Base-by-base conservation (phyloP, 805 yeast genomes). In the Wickerhamiella brachini region DNA sequence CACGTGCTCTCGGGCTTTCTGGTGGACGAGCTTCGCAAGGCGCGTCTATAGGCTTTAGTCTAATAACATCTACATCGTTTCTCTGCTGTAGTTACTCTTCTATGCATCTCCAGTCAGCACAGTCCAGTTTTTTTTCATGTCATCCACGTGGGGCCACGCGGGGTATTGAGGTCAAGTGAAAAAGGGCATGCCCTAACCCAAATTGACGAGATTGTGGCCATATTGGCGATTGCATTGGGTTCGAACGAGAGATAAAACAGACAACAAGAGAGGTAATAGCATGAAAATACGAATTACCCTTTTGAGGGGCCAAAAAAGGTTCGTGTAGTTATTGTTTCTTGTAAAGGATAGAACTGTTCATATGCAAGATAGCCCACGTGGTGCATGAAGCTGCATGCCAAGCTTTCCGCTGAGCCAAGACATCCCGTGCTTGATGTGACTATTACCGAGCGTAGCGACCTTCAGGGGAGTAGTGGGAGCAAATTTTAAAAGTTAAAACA, bases 1-100 rank as follows among this genome's bases (percentile, higher is more conserved):
- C 65, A 74, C 48, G 69, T 71, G 21, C 66, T 75, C 38, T 63
- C 74, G 2, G 63, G 66, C 31, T 69, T 63, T 21, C 59, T 76
- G 37, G 66, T 61, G 18, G 65, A 68, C 24, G 60, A 63, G 9
- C 55, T 62, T 20, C 34, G 20, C 17, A 51, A 51, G 34, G 38
- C 37, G 10, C 42, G 21, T 38, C 42, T 38, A 10, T 38, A 38
- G 42, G 9, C 20, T 10, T 29, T 29, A 29, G 8, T 29, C 34
- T 29, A 29, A 29, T 29, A 29, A 29, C 12, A 29, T 29, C 34
- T 5, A 24, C 26, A 24, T 5, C 8, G 12, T 29, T 12, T 9
- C 15, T 4, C 34, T 29, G 12, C 12, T 9, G 15, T 9, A 12
- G 12, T n/a, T n/a, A 12, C 34, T 7, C 15, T 12, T 29, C 12